These are phyloP conservation scores for Suillus bovinus DNA, from an alignment of 768 basidiomycete species.

Conservation along the genomic window DNA sequence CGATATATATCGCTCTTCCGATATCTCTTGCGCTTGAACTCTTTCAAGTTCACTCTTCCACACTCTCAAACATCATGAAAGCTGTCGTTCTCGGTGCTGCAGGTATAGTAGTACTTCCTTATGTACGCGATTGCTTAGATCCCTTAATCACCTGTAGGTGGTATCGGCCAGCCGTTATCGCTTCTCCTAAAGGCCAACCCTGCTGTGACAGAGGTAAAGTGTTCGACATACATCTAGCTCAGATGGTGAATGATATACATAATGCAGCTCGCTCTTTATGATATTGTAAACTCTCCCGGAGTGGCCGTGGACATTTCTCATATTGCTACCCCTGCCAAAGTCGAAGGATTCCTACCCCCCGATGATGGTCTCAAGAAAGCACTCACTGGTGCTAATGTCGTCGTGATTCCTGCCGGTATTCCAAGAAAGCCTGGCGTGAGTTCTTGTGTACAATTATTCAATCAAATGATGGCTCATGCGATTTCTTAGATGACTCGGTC, in stretches of 20 bases:
- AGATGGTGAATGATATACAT: constrained; percentile 7
- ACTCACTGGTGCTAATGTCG: constrained; percentile 82
- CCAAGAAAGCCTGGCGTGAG: constrained; percentile 92
- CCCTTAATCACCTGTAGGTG: constrained; percentile 50
- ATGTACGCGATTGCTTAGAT: constrained; percentile 4
- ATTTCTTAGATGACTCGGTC: constrained; percentile 51
- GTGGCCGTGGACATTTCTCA: constrained; percentile 95
- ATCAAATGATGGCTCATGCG: constrained; percentile 1
- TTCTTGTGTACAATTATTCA: constrained; percentile 18
- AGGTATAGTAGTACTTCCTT: constrained; percentile 45
- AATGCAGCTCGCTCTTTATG: constrained; percentile 77
- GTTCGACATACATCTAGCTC: constrained; percentile 7
- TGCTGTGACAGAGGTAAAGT: constrained; percentile 67
- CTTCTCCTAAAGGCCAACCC: constrained; percentile 89
- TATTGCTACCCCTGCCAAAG: constrained; percentile 86
- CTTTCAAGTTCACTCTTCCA: constrained; percentile 5
- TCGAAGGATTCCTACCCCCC: constrained; percentile 76
- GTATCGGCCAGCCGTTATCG: constrained; percentile 95
- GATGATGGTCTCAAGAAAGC: constrained; percentile 83
- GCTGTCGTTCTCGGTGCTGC: constrained; percentile 97
- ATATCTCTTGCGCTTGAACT: constrained; percentile 5
- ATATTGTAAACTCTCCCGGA: constrained; percentile 98
- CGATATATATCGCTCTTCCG: constrained; percentile 3
- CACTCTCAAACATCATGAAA: constrained; percentile 44
- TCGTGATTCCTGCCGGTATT: constrained; percentile 96